Evolutionary conservation across 805 yeast species (phyloP).

Genomic region (Metschnikowia vanudenii): DNA sequence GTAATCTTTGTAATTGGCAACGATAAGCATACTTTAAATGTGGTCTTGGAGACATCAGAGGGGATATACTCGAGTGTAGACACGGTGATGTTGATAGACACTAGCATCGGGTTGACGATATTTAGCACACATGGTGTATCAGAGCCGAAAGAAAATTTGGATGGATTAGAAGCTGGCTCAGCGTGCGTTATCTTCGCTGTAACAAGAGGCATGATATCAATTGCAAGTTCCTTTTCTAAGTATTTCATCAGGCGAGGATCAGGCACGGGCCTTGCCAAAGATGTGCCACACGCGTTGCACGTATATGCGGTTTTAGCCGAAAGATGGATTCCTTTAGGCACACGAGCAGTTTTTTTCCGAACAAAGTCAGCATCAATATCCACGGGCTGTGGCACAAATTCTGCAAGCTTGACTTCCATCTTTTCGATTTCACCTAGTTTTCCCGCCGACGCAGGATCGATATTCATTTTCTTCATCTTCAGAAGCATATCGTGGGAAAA

Average conservation of each 20-base stretch:
- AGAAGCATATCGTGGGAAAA: conserved; percentile 4
- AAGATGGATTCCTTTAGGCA: conserved; percentile 29
- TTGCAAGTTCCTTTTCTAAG: conserved; percentile 31
- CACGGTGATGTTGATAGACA: conserved; percentile 22
- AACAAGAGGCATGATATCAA: conserved; percentile 35
- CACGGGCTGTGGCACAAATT: conserved; percentile 4
- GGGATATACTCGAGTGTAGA: conserved; percentile 26
- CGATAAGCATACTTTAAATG: conserved; percentile 5
- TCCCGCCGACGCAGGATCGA: conserved; percentile 1
- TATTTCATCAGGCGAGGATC: conserved; percentile 32
- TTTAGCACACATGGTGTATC: conserved; percentile 26
- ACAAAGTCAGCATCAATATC: conserved; percentile 13
- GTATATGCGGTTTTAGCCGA: conserved; percentile 24
- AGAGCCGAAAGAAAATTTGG: conserved; percentile 12
- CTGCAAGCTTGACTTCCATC: conserved; percentile 6
- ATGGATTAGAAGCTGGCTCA: neutral
- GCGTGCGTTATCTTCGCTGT: conserved; percentile 4
- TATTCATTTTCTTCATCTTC: conserved; percentile 11
- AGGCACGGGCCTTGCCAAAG: conserved; percentile 26
- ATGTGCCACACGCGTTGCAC: conserved; percentile 32
- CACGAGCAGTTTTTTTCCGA: neutral
- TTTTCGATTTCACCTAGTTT: conserved; percentile 10
- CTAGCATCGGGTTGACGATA: conserved; percentile 32
- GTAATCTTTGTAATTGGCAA: conserved; percentile 28
- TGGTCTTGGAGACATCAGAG: conserved; percentile 10